These are phyloP conservation scores for Amphibolis antarctica DNA, from an alignment of 106 monocot species.

Conservation along the genomic window DNA sequence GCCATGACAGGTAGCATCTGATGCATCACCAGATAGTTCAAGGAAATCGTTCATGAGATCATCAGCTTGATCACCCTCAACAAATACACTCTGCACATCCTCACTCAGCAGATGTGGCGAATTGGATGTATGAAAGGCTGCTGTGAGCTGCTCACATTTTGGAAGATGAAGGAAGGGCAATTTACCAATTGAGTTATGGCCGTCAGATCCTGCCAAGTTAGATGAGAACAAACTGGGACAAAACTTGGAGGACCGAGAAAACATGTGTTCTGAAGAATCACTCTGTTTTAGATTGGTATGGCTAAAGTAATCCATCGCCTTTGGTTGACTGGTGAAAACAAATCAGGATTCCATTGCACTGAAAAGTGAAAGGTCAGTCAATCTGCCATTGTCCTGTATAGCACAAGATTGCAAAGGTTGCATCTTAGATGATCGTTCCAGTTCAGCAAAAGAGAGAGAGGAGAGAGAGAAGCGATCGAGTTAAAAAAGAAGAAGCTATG, in stretches of 20 bases:
- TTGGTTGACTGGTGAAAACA: background rate
- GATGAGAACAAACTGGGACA: conserved; percentile 63
- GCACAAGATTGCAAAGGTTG: too few relatives aligned
- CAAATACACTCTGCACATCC: conserved; percentile 10
- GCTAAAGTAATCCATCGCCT: background rate
- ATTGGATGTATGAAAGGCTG: conserved; percentile 22
- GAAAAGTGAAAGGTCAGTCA: too few relatives aligned
- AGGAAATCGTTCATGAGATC: conserved; percentile 39
- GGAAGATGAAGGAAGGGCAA: conserved; percentile 61
- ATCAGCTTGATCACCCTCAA: conserved; percentile 29
- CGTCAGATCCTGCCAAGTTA: conserved; percentile 31
- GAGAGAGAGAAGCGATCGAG: too few relatives aligned
- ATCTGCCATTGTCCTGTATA: too few relatives aligned
- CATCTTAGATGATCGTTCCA: too few relatives aligned
- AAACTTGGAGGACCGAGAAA: conserved; percentile 39
- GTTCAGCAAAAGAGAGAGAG: too few relatives aligned
- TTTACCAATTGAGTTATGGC: conserved; percentile 23
- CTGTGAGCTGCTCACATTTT: conserved; percentile 37
- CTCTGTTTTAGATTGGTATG: background rate
- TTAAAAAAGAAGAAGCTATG: too few relatives aligned
- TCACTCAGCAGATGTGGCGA: conserved; percentile 20
- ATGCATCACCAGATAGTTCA: conserved; percentile 49
- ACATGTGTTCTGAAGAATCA: background rate
- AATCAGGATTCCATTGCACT: background rate
- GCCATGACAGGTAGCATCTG: conserved; percentile 43